Evolutionary conservation across 305 asterid genomes (phyloP).

Genomic region (Plantago coronopus): DNA sequence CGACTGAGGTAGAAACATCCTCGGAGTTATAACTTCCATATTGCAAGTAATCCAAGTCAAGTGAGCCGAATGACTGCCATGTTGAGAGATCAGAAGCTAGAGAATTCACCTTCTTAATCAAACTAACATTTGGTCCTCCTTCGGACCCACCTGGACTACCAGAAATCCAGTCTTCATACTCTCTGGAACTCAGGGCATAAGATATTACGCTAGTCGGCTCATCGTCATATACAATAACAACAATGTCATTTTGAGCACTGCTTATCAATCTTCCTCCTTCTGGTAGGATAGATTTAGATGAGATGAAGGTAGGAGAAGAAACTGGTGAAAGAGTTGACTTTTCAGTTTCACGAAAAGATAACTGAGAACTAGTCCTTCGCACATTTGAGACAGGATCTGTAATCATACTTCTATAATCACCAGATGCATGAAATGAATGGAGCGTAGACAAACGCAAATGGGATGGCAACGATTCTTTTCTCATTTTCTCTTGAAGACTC

Average conservation of each 20-base stretch:
- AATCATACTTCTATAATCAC: constrained; percentile 73
- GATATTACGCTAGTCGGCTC: constrained; percentile 92
- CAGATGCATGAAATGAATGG: constrained; percentile 84
- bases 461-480: constrained; percentile 63
- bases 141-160: constrained; percentile 37
- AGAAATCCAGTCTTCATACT: constrained; percentile 54
- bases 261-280: constrained; percentile 81
- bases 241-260: constrained; percentile 41
- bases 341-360: constrained; percentile 47
- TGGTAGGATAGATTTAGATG: constrained; percentile 53
- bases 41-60: constrained; percentile 54
- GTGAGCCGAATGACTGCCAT: constrained; percentile 67
- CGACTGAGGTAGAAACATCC: constrained; percentile 33
- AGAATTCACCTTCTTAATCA: constrained; percentile 35
- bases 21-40: constrained; percentile 53
- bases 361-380: constrained; percentile 53
- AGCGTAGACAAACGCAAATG: constrained; percentile 45
- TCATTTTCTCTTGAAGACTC: constrained; percentile 64
- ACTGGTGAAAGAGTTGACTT: constrained; percentile 36
- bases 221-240: constrained; percentile 62
- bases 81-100: constrained; percentile 48
- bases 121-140: constrained; percentile 33
- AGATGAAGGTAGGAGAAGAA: constrained; percentile 42
- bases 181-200: constrained; percentile 63
- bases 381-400: constrained; percentile 64